These are phyloP conservation scores for Casuarina equisetifolia DNA, from an alignment of 306 rosid genomes.

Conservation along the genomic window DNA sequence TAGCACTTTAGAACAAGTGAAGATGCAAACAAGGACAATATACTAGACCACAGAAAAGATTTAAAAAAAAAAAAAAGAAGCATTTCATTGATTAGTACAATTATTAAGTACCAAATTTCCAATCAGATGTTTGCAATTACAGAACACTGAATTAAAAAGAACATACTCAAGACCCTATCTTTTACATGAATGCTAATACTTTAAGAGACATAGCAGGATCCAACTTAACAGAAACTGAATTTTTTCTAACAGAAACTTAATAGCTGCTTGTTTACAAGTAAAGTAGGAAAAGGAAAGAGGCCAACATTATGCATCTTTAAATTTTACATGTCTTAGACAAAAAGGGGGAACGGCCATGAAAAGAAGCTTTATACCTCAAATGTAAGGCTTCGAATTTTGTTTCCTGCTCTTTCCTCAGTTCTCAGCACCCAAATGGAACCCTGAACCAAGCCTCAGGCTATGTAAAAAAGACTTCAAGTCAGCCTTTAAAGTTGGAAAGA, in stretches of 20 bases:
- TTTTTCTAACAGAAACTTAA: neutral
- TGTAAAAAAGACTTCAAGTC: neutral
- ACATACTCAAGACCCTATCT: neutral
- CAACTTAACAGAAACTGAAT: neutral
- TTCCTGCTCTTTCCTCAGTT: neutral
- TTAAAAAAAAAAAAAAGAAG: neutral
- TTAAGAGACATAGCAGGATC: neutral
- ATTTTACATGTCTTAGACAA: neutral
- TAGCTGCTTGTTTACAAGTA: neutral
- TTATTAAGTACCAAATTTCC: too few species aligned
- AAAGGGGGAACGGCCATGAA: neutral
- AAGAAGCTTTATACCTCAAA: neutral
- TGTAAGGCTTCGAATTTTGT: neutral
- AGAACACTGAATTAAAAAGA: neutral
- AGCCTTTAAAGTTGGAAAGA: neutral
- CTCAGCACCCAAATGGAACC: neutral
- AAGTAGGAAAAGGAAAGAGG: neutral
- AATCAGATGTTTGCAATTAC: neutral
- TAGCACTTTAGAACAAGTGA: constrained; percentile 2
- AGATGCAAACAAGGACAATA: neutral
- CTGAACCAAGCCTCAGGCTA: neutral
- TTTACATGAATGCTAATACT: neutral
- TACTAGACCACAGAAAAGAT: neutral
- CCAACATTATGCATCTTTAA: neutral
- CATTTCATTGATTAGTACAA: neutral